These are phyloP conservation scores for Sordariomycetes sp. DNA, from an alignment of 2,329 filamentous ascomycete species.

Conservation along the genomic window DNA sequence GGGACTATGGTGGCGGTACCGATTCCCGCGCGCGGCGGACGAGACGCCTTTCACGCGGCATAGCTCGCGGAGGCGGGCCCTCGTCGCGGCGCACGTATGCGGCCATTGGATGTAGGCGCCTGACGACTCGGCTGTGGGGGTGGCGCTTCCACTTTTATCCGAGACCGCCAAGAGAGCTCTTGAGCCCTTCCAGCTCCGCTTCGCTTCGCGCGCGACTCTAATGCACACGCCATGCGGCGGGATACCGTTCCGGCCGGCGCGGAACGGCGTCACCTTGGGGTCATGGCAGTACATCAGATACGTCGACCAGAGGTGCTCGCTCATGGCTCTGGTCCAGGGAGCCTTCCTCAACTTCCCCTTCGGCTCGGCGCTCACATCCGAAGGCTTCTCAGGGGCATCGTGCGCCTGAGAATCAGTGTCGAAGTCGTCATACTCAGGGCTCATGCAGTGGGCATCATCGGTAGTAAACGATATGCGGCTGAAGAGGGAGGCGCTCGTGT, in stretches of 20 bases:
- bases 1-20: constrained; percentile 36
- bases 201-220: constrained; percentile 52
- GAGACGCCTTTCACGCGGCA: constrained; percentile 40
- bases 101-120: constrained; percentile 47
- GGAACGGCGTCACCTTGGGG: constrained; percentile 53
- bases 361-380: constrained; percentile 1
- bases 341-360: constrained; percentile 30
- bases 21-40: constrained; percentile 26
- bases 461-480: constrained; percentile 42
- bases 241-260: constrained; percentile 47
- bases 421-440: constrained; percentile 24
- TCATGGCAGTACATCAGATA: constrained; percentile 54
- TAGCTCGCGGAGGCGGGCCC: constrained; percentile 47
- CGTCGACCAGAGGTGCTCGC: constrained; percentile 50
- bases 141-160: constrained; percentile 37
- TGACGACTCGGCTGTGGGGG: constrained; percentile 34
- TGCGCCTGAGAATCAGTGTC: not conserved
- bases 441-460: constrained; percentile 39
- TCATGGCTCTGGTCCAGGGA: constrained; percentile 53
- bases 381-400: not conserved
- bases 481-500: constrained; percentile 42
- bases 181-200: constrained; percentile 52
- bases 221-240: constrained; percentile 52
- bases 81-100: constrained; percentile 48
- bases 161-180: constrained; percentile 22